A percentile compares a stretch with the other conserved stretches of the same genome.
Conservation (phyloP, 306 rosid genomes). For the Prinsepia uniflora region DNA sequence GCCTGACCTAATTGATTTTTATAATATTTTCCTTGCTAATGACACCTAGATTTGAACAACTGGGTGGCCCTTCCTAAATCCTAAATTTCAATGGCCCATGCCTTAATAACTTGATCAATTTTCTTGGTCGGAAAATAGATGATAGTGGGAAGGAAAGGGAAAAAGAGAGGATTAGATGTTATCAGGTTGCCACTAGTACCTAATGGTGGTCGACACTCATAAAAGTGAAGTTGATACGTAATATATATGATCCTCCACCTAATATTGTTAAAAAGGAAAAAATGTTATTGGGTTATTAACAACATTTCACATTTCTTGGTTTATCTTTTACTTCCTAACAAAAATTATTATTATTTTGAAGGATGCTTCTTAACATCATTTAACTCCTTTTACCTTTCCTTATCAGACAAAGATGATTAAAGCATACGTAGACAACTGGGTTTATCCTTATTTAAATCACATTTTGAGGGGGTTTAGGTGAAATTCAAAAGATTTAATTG, state of each 20-base stretch:
- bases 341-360: too few species aligned
- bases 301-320: slow-evolving; percentile 5
- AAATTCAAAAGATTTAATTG: not conserved
- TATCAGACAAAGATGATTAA: not conserved
- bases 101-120: not conserved
- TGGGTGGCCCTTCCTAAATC: not conserved
- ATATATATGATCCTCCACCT: too few species aligned
- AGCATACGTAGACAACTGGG: not conserved
- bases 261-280: too few species aligned
- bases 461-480: not conserved
- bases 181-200: too few species aligned
- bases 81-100: not conserved
- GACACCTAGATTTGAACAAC: too few species aligned
- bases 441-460: not conserved
- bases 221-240: too few species aligned
- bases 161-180: not conserved
- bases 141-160: not conserved
- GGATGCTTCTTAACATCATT: too few species aligned
- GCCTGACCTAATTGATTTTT: not conserved
- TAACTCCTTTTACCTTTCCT: not conserved
- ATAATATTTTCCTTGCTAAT: not conserved
- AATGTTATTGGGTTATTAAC: not conserved
- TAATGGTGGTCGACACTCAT: too few species aligned
- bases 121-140: too few species aligned
- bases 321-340: not conserved